A percentile compares a stretch with the other conserved stretches of the same genome.
Evolutionary conservation across 257 asterid species (phyloP).

Genomic region (Parsonsia alboflavescens): DNA sequence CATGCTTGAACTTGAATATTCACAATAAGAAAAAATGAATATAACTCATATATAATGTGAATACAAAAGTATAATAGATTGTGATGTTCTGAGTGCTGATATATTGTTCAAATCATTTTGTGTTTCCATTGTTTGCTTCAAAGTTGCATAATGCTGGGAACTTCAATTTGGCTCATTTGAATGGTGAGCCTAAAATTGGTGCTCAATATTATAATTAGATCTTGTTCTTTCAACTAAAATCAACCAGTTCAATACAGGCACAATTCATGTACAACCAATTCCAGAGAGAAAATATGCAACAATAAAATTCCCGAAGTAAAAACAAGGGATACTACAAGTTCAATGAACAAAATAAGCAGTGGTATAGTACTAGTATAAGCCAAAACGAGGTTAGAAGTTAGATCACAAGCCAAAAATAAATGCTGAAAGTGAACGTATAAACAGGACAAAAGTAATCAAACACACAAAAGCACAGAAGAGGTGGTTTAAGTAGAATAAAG

Average conservation of each 20-base stretch:
- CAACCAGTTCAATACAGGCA: not conserved
- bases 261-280: not conserved
- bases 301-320: not conserved
- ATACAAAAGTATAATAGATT: not conserved
- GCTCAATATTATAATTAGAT: not conserved
- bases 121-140: not conserved
- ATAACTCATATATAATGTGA: not conserved
- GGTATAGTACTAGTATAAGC: not conserved
- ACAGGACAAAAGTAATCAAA: not conserved
- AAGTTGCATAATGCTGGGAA: not conserved
- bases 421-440: not conserved
- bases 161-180: not conserved
- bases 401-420: not conserved
- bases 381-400: not conserved
- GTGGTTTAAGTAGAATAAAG: not conserved
- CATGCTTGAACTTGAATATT: not conserved
- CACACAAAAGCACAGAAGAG: too few relatives aligned
- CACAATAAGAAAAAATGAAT: not conserved
- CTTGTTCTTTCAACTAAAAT: not conserved
- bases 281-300: not conserved
- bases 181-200: not conserved
- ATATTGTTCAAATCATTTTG: not conserved
- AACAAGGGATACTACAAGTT: not conserved
- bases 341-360: not conserved
- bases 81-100: not conserved